phyloP scores from a whole-genome alignment of 2,329 filamentous ascomycete species.

The Stagonosporopsis rhizophila region DNA sequence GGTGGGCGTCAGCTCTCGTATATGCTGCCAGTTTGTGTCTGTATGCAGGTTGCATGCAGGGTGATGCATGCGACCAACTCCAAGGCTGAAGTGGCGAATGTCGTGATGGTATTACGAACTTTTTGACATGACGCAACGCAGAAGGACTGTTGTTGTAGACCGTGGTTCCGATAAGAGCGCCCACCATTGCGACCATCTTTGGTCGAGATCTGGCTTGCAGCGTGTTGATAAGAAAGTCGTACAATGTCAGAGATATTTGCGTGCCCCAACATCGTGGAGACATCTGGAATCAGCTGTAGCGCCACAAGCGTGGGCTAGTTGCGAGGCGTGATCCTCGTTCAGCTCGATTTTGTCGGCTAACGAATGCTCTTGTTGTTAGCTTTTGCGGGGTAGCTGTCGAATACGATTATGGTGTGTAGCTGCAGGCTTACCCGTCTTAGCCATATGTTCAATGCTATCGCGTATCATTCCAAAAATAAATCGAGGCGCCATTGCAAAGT shows the following conservation, averaged over 20 bases:
- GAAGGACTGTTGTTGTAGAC: neutral
- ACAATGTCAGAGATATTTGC: neutral
- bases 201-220: neutral
- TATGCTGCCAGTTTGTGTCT: conserved; percentile 9
- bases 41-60: conserved; percentile 10
- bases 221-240: neutral
- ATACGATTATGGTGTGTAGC: conserved; percentile 16
- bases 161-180: neutral
- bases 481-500: neutral
- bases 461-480: conserved; percentile 14
- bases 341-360: conserved; percentile 15
- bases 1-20: conserved; percentile 7
- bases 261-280: conserved; percentile 1
- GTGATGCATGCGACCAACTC: neutral
- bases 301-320: conserved; percentile 25
- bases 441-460: neutral
- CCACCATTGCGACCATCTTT: neutral
- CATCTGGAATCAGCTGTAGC: conserved; percentile 22
- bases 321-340: conserved; percentile 11
- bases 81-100: conserved; percentile 5
- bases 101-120: conserved; percentile 6
- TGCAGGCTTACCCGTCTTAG: conserved; percentile 14
- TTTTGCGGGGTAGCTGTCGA: conserved; percentile 27
- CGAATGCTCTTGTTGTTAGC: conserved; percentile 17
- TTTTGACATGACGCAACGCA: neutral